Percentiles rank a stretch among this genome's conserved stretches.
These are phyloP conservation scores for Cordyceps cicadae DNA, from an alignment of 2,329 filamentous ascomycete genomes.

Conservation along the genomic window DNA sequence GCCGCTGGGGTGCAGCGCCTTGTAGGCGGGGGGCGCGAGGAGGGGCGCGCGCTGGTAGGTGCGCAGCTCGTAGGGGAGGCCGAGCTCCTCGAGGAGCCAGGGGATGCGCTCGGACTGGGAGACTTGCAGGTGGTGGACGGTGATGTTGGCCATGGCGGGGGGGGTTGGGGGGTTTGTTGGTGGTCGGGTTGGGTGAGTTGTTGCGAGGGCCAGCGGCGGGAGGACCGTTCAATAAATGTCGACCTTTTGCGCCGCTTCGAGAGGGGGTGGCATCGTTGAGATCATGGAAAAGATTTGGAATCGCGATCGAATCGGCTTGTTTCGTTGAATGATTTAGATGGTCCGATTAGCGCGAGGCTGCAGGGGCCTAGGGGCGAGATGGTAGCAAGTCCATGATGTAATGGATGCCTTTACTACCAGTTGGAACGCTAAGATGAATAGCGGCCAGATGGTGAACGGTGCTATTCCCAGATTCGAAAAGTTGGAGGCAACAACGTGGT, in stretches of 20 bases:
- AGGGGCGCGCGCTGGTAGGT: constrained; percentile 24
- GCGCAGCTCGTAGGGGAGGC: constrained; percentile 26
- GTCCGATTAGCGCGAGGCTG: not conserved
- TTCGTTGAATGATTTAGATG: not conserved
- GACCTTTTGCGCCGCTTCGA: not conserved
- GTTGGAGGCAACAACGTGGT: too few relatives aligned
- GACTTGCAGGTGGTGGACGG: constrained; percentile 44
- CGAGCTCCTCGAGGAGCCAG: constrained; percentile 58
- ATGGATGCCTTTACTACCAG: not conserved
- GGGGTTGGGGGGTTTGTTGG: not conserved
- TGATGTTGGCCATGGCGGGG: constrained; percentile 19
- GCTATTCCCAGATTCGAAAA: too few relatives aligned
- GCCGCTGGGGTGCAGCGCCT: constrained; percentile 40
- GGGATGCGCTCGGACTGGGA: constrained; percentile 57
- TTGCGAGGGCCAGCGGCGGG: not conserved
- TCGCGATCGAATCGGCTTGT: not conserved
- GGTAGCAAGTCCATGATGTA: not conserved
- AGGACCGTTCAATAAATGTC: not conserved
- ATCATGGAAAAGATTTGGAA: constrained; percentile 2
- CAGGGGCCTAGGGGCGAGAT: not conserved
- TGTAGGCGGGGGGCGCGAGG: constrained; percentile 29
- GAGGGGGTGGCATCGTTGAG: not conserved
- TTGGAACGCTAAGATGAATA: not conserved
- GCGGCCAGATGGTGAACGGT: not conserved
- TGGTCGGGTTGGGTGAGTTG: not conserved